Conservation (phyloP, 176 grass and related monocot genomes). For the Poa pratensis region DNA sequence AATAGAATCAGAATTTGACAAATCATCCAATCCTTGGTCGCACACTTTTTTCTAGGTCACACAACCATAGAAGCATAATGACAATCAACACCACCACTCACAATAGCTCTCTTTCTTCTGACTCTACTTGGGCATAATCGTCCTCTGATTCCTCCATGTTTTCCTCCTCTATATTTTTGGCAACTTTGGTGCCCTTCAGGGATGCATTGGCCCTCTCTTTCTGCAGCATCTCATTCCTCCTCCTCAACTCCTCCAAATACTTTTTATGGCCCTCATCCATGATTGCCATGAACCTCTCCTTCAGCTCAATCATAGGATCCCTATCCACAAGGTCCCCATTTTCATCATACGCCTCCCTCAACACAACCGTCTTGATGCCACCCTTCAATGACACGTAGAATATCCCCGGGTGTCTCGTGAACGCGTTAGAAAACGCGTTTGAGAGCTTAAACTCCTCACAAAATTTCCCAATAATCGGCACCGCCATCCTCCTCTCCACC, state of each 20-base stretch:
- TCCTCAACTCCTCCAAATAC: slow-evolving; percentile 69
- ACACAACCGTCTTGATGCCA: slow-evolving; percentile 79
- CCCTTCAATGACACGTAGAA: slow-evolving; percentile 93
- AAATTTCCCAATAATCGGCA: slow-evolving; percentile 83
- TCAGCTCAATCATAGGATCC: slow-evolving; percentile 78
- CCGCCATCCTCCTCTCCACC: slow-evolving; percentile 59
- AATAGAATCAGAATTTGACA: background rate
- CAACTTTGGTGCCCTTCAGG: slow-evolving; percentile 13
- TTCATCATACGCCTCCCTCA: slow-evolving; percentile 81
- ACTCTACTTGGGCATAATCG: slow-evolving; percentile 3
- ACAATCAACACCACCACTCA: background rate
- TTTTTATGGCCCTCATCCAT: slow-evolving; percentile 73
- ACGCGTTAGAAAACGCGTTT: slow-evolving; percentile 73
- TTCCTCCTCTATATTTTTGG: background rate
- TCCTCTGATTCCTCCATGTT: slow-evolving; percentile 14
- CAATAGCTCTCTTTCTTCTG: background rate
- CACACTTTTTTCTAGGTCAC: slow-evolving; percentile 17
- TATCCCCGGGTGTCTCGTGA: slow-evolving; percentile 81
- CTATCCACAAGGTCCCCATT: slow-evolving; percentile 70
- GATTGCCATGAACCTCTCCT: slow-evolving; percentile 71
- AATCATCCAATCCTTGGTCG: background rate
- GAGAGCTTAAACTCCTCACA: slow-evolving; percentile 69
- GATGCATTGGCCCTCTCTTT: slow-evolving; percentile 41
- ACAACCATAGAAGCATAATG: slow-evolving; percentile 18
- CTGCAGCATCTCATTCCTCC: slow-evolving; percentile 55